Base-by-base conservation (phyloP, 2,329 filamentous ascomycete genomes). In the Beauveria bassiana region DNA sequence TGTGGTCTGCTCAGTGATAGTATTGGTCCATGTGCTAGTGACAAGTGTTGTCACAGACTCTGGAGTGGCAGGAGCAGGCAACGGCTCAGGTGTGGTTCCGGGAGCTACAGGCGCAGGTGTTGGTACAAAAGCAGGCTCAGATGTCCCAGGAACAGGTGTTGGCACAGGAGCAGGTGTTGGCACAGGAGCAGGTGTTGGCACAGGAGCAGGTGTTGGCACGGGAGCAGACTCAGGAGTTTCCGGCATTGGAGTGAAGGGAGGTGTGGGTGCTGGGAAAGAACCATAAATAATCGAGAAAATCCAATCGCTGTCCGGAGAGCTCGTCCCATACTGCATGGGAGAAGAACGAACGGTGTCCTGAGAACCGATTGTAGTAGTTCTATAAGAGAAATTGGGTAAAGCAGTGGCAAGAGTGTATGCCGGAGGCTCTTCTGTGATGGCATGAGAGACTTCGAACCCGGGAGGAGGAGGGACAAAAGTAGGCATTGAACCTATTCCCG, bases 21-120 rank as follows among this genome's bases (percentile, higher is more conserved):
- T 58, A 38, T 77, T 77, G 61, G 71, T 70, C 72, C 74, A 76
- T 22, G 74, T 77, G 54, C 70, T 72, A 8, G 74, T 77, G 22
- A 71, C 67, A 3, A 75, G 62, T 8, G 65, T 65, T 2, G 66
- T 65, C 12, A 57, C 43, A 26, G 63, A 69, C 61, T 28, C 67
- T 20, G 8, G 68, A 60, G 3, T 73, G 68, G 59, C 64, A 73
- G 3, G 72, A 73, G 45, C 73, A 69, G 40, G 72, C 68, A 45
- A 20, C 4, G 40, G 49, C n/a, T 46, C 26, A 7, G 31, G 55
- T 20, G 59, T 46, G 51, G 68, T 28, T 7, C 24, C 54, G 24
- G 51, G 51, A 14, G 66, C 65, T 12, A 31, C 49, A n/a, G 65
- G 34, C 12, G 10, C 34, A 38, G 34, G 34, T 38, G 34, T 38